Conservation (phyloP, 805 yeast species). For the Blastobotrys mokoenaii region DNA sequence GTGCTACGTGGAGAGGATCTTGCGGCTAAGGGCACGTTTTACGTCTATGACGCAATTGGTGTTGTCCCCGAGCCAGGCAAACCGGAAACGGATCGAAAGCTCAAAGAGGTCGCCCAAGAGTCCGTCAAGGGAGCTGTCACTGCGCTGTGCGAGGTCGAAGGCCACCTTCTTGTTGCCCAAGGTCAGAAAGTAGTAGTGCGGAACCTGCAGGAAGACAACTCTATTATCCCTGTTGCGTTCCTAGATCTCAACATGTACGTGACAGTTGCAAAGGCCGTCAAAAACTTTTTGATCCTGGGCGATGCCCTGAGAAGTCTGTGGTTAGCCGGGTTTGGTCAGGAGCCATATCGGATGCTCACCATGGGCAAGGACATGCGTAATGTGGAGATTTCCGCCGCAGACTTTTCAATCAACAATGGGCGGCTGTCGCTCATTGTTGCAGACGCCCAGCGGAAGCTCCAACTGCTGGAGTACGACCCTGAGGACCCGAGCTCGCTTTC, state of each 20-base stretch:
- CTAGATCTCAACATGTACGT: conserved; percentile 76
- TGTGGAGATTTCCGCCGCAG: conserved; percentile 62
- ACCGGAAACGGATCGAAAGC: conserved; percentile 74
- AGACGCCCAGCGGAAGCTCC: conserved; percentile 60
- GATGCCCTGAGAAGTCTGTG: conserved; percentile 72
- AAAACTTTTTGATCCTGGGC: conserved; percentile 72
- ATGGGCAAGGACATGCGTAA: conserved; percentile 66
- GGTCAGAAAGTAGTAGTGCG: conserved; percentile 78
- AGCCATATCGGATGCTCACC: conserved; percentile 78
- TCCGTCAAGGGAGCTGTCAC: conserved; percentile 78
- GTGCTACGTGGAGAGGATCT: conserved; percentile 70
- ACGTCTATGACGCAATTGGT: conserved; percentile 64
- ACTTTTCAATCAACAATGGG: conserved; percentile 64
- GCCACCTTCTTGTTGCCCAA: conserved; percentile 74
- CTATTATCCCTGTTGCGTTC: conserved; percentile 89
- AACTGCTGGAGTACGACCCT: conserved; percentile 79
- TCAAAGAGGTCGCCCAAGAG: conserved; percentile 66
- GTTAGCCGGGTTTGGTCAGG: conserved; percentile 86
- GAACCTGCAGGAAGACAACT: conserved; percentile 76
- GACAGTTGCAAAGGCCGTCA: conserved; percentile 71
- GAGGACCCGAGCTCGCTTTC: conserved; percentile 77
- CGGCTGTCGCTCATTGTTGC: conserved; percentile 59
- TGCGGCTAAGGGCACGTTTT: conserved; percentile 69
- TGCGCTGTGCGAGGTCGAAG: conserved; percentile 68
- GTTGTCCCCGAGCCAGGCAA: conserved; percentile 83